These are phyloP conservation scores for Fistulinella cinereoalba DNA, from an alignment of 1,284 basidiomycete species.

Conservation along the genomic window DNA sequence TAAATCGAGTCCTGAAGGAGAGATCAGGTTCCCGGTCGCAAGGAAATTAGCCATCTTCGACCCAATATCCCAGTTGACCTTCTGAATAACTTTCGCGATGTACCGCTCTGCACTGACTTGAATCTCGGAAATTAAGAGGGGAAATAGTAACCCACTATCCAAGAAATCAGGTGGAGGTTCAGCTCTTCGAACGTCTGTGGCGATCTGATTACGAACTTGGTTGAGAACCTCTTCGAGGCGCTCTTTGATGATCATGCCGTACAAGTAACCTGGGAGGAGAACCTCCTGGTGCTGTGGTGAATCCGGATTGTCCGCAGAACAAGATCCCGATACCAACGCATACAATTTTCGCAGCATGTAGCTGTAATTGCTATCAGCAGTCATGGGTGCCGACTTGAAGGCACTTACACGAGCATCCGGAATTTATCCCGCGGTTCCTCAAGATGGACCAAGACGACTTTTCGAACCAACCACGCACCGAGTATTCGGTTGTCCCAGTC, in stretches of 20 bases:
- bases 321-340: slow-evolving; percentile 86
- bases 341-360: slow-evolving; percentile 99
- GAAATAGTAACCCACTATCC: slow-evolving; percentile 57
- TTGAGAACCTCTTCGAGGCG: slow-evolving; percentile 89
- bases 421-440: slow-evolving; percentile 93
- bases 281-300: slow-evolving; percentile 99
- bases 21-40: slow-evolving; percentile 95
- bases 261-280: slow-evolving; percentile 89
- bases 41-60: slow-evolving; percentile 91
- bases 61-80: slow-evolving; percentile 92
- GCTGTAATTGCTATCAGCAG: slow-evolving; percentile 34
- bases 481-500: slow-evolving; percentile 88
- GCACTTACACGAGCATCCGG: slow-evolving; percentile 80
- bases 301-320: slow-evolving; percentile 96
- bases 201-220: slow-evolving; percentile 72
- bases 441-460: slow-evolving; percentile 90
- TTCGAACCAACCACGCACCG: slow-evolving; percentile 83
- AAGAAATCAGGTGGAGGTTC: slow-evolving; percentile 81
- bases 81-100: slow-evolving; percentile 73
- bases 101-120: slow-evolving; percentile 61
- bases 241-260: slow-evolving; percentile 98
- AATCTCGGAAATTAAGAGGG: slow-evolving; percentile 5
- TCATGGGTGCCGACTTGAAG: not conserved
- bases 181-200: slow-evolving; percentile 71
- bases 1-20: slow-evolving; percentile 92